Base-by-base conservation (phyloP, 352 stramenopile species). In the Pythium aristosporum region DNA sequence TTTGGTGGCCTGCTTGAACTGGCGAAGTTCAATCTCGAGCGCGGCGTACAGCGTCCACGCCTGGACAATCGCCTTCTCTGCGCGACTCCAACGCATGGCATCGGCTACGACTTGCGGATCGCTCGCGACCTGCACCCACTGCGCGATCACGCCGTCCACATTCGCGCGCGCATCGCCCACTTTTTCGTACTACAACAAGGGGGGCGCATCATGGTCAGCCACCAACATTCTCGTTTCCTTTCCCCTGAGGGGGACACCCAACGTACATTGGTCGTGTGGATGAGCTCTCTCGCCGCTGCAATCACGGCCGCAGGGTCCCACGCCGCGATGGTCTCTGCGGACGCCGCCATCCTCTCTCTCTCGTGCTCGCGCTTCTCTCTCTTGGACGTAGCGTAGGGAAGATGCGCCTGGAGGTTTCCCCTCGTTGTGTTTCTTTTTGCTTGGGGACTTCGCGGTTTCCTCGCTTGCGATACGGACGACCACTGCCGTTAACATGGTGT, bases 1-100 rank as follows among this genome's bases (percentile, higher is more conserved):
- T 58, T 89, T 91, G 9, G 84, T 92, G 42, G 84, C 82, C 68
- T 92, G 84, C 60, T 92, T 92, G 63, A 92, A 92, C 73, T 92
- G 84, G 13, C 84, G 80, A 54, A 92, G 63, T 36, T 88, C 84
- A 48, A 91, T 87, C 71, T 92, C 84, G 46, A 92, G 69, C 53
- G 76, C 77, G n/a, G 82, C 81, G 63, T 91, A 92, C n/a, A 69
- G 57, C 4, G 72, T 49, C 76, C 79, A 92, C 10, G 80, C 54
- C 11, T 71, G 67, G 23, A 87, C 69, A 11, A 91, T 71, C 43
- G 58, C 51, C 52, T 65, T 8, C 32, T 67, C 65, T 36, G 76
- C 71, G 39, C 59, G 50, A 8, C 7, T 10, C 11, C n/a, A 21
- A 28, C 58, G 61, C 18, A 44, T 15, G 41, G 59, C 28, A 12